phyloP scores from a whole-genome alignment of 2,329 filamentous ascomycete species.

The Epichloe bromicola region DNA sequence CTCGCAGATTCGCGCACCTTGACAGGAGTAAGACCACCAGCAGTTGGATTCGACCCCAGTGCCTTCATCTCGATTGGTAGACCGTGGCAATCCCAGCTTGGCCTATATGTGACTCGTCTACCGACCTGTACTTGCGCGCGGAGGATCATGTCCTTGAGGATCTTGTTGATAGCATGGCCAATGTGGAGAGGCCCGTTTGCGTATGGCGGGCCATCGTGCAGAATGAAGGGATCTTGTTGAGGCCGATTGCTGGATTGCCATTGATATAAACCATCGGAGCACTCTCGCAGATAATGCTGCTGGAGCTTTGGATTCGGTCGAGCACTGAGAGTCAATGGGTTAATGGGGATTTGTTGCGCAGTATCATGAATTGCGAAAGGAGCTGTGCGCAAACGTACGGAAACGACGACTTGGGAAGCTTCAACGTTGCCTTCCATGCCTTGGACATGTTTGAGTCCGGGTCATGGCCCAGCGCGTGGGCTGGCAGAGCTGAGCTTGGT shows the following conservation, averaged over 20 bases:
- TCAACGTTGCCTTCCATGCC: constrained; percentile 62
- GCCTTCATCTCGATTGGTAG: constrained; percentile 96
- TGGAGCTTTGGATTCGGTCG: constrained; percentile 37
- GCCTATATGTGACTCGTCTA: constrained; percentile 61
- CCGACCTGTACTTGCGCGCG: constrained; percentile 67
- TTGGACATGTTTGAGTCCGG: constrained; percentile 29
- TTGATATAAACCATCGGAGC: constrained; percentile 75
- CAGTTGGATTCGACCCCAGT: constrained; percentile 39
- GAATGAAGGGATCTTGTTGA: constrained; percentile 51
- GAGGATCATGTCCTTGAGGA: constrained; percentile 87
- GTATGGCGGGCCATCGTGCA: constrained; percentile 95
- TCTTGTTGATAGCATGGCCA: constrained; percentile 92
- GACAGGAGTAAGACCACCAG: constrained; percentile 34
- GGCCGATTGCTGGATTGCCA: constrained; percentile 60
- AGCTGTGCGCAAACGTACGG: constrained; percentile 38
- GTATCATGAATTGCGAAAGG: not conserved
- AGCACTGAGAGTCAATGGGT: constrained; percentile 25
- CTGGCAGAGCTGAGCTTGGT: constrained; percentile 6
- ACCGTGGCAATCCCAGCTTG: constrained; percentile 97
- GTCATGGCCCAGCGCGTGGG: constrained; percentile 14
- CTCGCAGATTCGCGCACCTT: constrained; percentile 53
- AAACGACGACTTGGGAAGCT: constrained; percentile 62
- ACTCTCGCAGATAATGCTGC: constrained; percentile 54
- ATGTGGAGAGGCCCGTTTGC: constrained; percentile 87
- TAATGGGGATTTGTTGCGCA: not conserved